Conservation (phyloP, 192 early-diverging fungal genomes). For the Entrophospora sp. region DNA sequence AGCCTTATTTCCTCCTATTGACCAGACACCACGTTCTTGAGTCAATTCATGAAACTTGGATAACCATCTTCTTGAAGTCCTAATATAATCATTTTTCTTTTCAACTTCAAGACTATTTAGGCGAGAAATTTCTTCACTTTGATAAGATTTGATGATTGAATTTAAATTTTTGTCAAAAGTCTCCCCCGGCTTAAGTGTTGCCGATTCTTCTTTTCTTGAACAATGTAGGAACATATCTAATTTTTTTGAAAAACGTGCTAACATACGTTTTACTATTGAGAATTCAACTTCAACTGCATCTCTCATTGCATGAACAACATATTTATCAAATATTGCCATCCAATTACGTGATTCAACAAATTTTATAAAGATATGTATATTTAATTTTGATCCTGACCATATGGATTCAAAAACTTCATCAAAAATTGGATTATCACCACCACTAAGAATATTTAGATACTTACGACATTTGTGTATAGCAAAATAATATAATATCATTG, state of each 20-base stretch:
- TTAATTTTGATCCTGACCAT: conserved; percentile 4
- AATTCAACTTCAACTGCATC: conserved; percentile 14
- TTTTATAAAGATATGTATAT: not conserved
- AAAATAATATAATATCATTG: conserved; percentile 12
- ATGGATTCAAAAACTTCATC: not conserved
- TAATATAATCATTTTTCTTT: conserved; percentile 14
- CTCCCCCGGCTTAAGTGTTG: not conserved
- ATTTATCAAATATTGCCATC: conserved; percentile 6
- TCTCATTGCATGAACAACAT: conserved; percentile 18
- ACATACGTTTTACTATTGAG: not conserved
- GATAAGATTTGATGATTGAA: not conserved
- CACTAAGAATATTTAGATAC: not conserved
- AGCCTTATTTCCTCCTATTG: not conserved
- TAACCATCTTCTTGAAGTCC: conserved; percentile 12
- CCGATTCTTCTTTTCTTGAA: not conserved
- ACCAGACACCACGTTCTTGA: conserved; percentile 18
- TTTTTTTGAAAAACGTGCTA: conserved; percentile 11
- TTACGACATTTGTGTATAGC: conserved; percentile 6
- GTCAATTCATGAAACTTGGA: conserved; percentile 21
- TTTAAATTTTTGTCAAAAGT: conserved; percentile 6
- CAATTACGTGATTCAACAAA: conserved; percentile 14
- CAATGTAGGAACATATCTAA: not conserved
- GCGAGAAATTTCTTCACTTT: conserved; percentile 3
- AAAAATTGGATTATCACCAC: not conserved
- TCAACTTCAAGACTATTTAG: conserved; percentile 4